Evolutionary conservation across 208 protist genomes (phyloP), one percentile per base, ranked within the genome.

Genomic region (Acanthamoeba lenticulata): DNA sequence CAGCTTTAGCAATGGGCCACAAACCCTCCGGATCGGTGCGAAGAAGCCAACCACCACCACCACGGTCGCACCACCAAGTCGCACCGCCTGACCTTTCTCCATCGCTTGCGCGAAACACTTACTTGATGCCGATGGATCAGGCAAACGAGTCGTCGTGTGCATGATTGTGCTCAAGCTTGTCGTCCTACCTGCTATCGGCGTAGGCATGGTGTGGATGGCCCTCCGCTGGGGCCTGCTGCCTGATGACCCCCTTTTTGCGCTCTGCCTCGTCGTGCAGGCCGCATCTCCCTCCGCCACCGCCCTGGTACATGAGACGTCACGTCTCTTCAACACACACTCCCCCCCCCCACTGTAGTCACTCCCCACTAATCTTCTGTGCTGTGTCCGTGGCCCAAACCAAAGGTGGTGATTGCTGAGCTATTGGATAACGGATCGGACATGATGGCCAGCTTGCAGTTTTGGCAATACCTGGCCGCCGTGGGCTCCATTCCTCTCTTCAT

Each of bases 361-460:
- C n/a, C 52, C 29, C 1, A 5, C 32, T 55, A 2, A 2, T 9
- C 36, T 47, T 57, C 27, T 79, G 34, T 32, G 44, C 19, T 88
- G 79, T 4, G 29, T 88, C 27, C 6, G 6, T 57, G 5, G 6
- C 77, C 17, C 17, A 11, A 17, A 44, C 6, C 77, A 45, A 5
- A 90, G 81, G 52, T 90, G 81, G 81, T 90, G 1, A 90, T 90
- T 42, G 36, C 81, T 2, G 81, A 90, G 27, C 13, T 62, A 6
- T 9, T 65, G 3, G 45, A 40, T 17, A 40, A 42, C 34, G 81
- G 81, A 1, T 65, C 40, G 1, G 81, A 36, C 47, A 67, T 90
- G 29, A 90, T 62, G 81, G 45, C 81, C 0, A 90, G 34, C 13
- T 32, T 90, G 45, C 81, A 90, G 24, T 90, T 90, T 44, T 90